Conservation (phyloP, 1,284 basidiomycete genomes). For the Cutaneotrichosporon dermatis region DNA sequence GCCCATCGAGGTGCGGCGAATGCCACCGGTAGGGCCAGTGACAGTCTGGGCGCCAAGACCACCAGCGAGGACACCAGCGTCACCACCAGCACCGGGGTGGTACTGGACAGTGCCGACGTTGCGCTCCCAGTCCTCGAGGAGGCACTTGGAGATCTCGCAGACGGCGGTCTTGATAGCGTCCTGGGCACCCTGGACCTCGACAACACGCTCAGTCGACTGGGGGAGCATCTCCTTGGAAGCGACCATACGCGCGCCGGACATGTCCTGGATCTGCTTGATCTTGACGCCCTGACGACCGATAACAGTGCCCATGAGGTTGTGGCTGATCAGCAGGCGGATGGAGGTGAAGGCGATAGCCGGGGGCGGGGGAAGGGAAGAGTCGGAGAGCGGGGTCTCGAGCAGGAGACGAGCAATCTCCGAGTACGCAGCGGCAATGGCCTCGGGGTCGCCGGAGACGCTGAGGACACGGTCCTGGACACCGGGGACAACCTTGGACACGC, state of each 20-base stretch:
- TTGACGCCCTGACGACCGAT: slow-evolving; percentile 95
- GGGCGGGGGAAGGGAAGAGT: slow-evolving; percentile 64
- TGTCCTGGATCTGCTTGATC: slow-evolving; percentile 99
- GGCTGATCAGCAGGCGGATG: slow-evolving; percentile 91
- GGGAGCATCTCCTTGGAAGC: slow-evolving; percentile 99
- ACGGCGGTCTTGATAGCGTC: slow-evolving; percentile 88
- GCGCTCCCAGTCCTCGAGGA: slow-evolving; percentile 95
- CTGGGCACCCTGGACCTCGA: slow-evolving; percentile 89
- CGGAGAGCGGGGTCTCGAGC: slow-evolving; percentile 60
- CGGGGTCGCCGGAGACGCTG: slow-evolving; percentile 84
- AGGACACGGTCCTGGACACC: slow-evolving; percentile 97
- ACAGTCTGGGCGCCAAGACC: slow-evolving; percentile 49
- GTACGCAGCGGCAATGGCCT: slow-evolving; percentile 91
- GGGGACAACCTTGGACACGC: slow-evolving; percentile 95
- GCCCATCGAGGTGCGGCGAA: slow-evolving; percentile 44
- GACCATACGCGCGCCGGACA: slow-evolving; percentile 93
- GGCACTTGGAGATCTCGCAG: slow-evolving; percentile 89
- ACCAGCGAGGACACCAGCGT: slow-evolving; percentile 56
- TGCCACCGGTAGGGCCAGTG: slow-evolving; percentile 50
- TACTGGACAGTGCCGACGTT: slow-evolving; percentile 89
- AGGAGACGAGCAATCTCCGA: slow-evolving; percentile 90
- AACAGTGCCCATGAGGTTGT: slow-evolving; percentile 99
- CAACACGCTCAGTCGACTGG: slow-evolving; percentile 95
- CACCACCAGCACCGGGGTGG: slow-evolving; percentile 82
- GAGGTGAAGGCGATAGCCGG: slow-evolving; percentile 73